Conservation (phyloP, 106 monocot genomes). For the Xerophyta viscosa region DNA sequence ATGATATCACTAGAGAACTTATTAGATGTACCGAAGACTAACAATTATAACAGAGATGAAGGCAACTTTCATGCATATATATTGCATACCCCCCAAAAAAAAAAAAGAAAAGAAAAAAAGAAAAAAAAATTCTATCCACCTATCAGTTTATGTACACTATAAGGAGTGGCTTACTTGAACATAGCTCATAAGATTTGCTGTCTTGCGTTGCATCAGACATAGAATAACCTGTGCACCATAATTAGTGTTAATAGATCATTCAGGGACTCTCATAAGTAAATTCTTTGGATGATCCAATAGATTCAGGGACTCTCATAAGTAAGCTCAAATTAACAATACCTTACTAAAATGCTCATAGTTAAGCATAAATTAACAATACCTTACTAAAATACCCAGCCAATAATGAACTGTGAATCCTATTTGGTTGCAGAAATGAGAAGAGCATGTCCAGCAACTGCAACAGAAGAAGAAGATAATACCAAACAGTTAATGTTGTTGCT, state of each 20-base stretch:
- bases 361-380: constrained; percentile 11
- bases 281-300: not conserved
- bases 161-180: constrained; percentile 38
- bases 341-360: no score
- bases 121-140: no score
- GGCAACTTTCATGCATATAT: no score
- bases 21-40: no score
- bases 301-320: no score
- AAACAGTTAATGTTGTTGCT: no score
- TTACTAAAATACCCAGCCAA: constrained; percentile 66
- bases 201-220: constrained; percentile 57
- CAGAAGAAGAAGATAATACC: constrained; percentile 4
- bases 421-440: constrained; percentile 55
- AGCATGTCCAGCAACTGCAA: constrained; percentile 52
- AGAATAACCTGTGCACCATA: constrained; percentile 69
- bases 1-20: no score
- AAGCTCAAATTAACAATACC: no score
- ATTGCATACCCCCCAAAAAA: no score
- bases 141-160: no score
- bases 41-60: no score
- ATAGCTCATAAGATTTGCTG: constrained; percentile 49
- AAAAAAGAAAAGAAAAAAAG: no score
- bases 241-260: not conserved
- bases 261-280: not conserved
- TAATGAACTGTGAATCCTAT: constrained; percentile 27